Percentiles rank a stretch among this genome's conserved stretches.
Evolutionary conservation across 2,329 filamentous ascomycete species (phyloP).

Genomic region (Aspergillus glaucus): DNA sequence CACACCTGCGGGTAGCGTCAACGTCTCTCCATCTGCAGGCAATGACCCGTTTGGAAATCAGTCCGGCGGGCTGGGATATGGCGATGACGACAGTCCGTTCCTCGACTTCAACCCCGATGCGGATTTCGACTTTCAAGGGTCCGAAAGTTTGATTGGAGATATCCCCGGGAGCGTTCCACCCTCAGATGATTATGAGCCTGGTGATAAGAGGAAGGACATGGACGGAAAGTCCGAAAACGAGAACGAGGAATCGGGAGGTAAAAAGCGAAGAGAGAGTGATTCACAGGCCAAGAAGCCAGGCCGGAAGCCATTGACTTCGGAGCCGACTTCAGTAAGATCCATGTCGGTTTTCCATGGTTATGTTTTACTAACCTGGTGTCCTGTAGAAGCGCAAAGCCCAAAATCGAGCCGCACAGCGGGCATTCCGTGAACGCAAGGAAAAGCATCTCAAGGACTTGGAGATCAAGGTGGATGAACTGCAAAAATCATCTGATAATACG

Average conservation of each 20-base stretch:
- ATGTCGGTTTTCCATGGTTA: neutral
- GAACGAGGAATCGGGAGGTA: constrained; percentile 58
- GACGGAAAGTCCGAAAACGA: constrained; percentile 53
- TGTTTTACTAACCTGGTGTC: constrained; percentile 15
- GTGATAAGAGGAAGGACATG: constrained; percentile 56
- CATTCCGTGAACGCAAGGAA: constrained; percentile 91
- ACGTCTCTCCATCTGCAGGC: constrained; percentile 23
- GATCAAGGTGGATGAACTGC: constrained; percentile 55
- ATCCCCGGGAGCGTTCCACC: constrained; percentile 48
- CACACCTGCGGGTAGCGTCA: constrained; percentile 40
- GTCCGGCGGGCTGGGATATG: constrained; percentile 46
- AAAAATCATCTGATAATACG: constrained; percentile 75
- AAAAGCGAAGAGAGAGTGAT: constrained; percentile 71
- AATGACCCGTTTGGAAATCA: constrained; percentile 30
- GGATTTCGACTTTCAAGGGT: constrained; percentile 62
- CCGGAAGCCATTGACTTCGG: constrained; percentile 88
- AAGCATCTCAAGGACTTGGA: constrained; percentile 55
- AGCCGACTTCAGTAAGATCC: constrained; percentile 82
- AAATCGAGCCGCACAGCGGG: constrained; percentile 84
- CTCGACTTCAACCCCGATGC: constrained; percentile 77
- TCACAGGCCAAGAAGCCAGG: constrained; percentile 93
- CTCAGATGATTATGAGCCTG: constrained; percentile 46
- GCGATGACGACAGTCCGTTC: constrained; percentile 66
- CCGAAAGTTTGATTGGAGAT: constrained; percentile 68
- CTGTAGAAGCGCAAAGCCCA: constrained; percentile 67